A percentile compares a stretch with the other conserved stretches of the same genome.
Conservation (phyloP, 2,329 filamentous ascomycete genomes). For the Elsinoe perseae region DNA sequence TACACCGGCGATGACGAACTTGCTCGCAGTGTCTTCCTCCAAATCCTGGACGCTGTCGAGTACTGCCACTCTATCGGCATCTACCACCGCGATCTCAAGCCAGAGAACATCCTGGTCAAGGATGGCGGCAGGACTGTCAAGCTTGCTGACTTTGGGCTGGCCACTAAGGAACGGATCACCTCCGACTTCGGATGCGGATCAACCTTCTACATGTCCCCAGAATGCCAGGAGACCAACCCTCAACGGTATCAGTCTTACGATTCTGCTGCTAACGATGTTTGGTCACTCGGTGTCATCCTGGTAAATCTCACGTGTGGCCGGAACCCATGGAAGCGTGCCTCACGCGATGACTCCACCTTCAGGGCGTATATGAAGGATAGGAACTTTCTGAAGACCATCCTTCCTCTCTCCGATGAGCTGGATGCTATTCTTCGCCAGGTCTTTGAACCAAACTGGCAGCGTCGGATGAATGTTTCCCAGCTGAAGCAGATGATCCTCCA, state of each 20-base stretch:
- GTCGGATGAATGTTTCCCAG: conserved; percentile 73
- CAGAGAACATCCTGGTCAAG: conserved; percentile 92
- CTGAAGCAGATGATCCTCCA: conserved; percentile 67
- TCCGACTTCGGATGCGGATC: conserved; percentile 97
- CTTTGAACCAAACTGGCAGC: conserved; percentile 76
- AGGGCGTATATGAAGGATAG: conserved; percentile 77
- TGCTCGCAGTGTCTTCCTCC: conserved; percentile 80
- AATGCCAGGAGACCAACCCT: conserved; percentile 75
- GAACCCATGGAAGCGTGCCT: conserved; percentile 98
- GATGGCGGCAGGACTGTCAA: conserved; percentile 85
- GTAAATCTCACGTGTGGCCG: conserved; percentile 96
- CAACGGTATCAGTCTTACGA: conserved; percentile 70
- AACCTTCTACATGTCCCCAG: conserved; percentile 99
- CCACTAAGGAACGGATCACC: conserved; percentile 73
- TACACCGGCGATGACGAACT: conserved; percentile 89
- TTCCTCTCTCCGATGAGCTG: conserved; percentile 82
- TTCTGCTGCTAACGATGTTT: conserved; percentile 92
- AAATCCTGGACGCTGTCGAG: conserved; percentile 92
- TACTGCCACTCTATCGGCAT: conserved; percentile 90
- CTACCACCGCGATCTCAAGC: conserved; percentile 96
- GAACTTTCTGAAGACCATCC: conserved; percentile 83
- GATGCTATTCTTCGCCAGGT: conserved; percentile 80
- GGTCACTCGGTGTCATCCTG: conserved; percentile 95
- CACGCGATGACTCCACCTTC: conserved; percentile 88
- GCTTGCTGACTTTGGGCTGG: conserved; percentile 93